Evolutionary conservation across 495 filamentous ascomycete species (phyloP), one percentile per base, ranked within the genome.

Genomic region (Penicillium fimorum): DNA sequence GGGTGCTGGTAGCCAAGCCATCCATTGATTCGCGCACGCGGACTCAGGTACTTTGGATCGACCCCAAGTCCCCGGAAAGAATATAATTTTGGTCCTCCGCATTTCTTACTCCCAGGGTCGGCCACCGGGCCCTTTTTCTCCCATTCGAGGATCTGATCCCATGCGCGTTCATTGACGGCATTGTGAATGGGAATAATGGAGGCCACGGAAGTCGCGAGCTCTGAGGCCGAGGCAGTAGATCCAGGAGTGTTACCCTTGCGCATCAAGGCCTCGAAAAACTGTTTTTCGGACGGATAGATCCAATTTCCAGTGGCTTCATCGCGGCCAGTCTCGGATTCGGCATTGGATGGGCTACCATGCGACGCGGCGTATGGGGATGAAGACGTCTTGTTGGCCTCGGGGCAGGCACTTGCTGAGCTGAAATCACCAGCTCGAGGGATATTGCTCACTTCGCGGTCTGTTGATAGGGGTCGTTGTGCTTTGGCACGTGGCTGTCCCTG

Each of bases 181-280:
- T 98, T 98, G 72, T 98, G 94, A 67, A 98, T 97, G 1, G 94
- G 94, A 47, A 97, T 92, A 29, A 97, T 91, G 22, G 88, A 87
- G 51, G 82, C 83, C 83, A 97, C 96, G 65, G 95, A 89, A 20
- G 79, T 75, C 1, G 84, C 83, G 29, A 79, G 58, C 56, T 78
- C 74, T 1, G 69, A 69, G 3, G 74, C 63, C 5, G 75, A 71
- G n/a, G 61, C 50, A 1, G 73, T 70, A 7, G 76, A 76, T 17
- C 53, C 53, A 8, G 76, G 74, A 0, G 69, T 73, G 57, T 76
- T 84, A 32, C 78, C 76, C 63, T 97, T 97, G 65, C 92, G 85
- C 79, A 86, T 84, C 83, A 98, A 88, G 11, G 94, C 92, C 22
- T 92, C 86, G 77, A 96, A 97, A 76, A 98, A 98, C 80, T 94